phyloP scores from a whole-genome alignment of 345 rosid genomes.

The Euclidium syriacum region DNA sequence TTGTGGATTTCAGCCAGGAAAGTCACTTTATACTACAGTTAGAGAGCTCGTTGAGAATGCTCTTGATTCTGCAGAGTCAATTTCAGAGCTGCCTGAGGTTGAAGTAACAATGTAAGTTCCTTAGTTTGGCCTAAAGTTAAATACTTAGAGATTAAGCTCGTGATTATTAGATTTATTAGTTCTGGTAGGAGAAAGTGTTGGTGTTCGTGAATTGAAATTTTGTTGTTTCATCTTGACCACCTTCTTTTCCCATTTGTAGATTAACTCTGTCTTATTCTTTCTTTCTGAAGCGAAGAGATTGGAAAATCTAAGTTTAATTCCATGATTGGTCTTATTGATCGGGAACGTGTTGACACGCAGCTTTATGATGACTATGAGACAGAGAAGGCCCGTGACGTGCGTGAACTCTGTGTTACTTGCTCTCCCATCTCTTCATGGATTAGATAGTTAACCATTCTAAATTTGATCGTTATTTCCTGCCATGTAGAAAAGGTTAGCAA shows the following conservation, averaged over 20 bases:
- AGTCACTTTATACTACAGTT: constrained; percentile 81
- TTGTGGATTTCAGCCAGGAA: constrained; percentile 70
- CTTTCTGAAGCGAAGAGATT: constrained; percentile 76
- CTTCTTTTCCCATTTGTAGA: background rate
- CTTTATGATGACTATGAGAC: constrained; percentile 92
- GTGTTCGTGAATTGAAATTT: background rate
- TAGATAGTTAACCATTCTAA: background rate
- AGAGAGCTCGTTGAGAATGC: constrained; percentile 94
- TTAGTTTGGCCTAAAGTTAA: background rate
- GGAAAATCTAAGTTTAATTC: constrained; percentile 80
- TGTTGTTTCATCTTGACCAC: background rate
- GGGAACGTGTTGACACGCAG: constrained; percentile 74
- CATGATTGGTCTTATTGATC: constrained; percentile 89
- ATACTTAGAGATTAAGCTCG: background rate
- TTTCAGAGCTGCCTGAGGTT: constrained; percentile 81
- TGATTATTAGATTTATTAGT: background rate
- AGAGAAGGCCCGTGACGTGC: constrained; percentile 86
- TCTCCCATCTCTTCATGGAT: background rate
- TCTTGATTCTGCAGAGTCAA: constrained; percentile 90
- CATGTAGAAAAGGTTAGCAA: constrained; percentile 79
- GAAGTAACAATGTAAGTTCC: constrained; percentile 75
- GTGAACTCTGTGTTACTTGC: constrained; percentile 13
- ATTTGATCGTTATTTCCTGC: constrained; percentile 4
- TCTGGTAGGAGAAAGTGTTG: background rate
- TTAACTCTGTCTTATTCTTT: background rate